These are phyloP conservation scores for Tolypocladium pustulatum DNA, from an alignment of 2,329 filamentous ascomycete species.

Conservation along the genomic window DNA sequence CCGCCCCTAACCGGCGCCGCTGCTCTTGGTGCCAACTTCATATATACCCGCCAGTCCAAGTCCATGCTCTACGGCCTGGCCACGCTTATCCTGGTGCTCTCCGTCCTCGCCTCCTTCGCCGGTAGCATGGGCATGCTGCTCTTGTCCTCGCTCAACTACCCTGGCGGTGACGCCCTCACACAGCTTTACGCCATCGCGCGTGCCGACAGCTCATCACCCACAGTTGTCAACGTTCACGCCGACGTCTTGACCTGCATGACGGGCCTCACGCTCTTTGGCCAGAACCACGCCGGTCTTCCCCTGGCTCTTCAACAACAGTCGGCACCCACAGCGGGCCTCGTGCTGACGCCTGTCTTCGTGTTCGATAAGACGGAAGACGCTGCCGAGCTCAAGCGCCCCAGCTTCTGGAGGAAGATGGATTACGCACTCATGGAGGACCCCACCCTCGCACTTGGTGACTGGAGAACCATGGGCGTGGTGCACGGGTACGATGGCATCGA, in stretches of 20 bases:
- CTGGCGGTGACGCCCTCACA: conserved; percentile 69
- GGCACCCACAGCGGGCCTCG: conserved; percentile 7
- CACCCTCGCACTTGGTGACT: conserved; percentile 33
- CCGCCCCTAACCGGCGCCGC: conserved; percentile 72
- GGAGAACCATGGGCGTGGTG: conserved; percentile 47
- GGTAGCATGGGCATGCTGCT: conserved; percentile 59
- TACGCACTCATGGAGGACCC: conserved; percentile 50
- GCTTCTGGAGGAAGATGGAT: conserved; percentile 55
- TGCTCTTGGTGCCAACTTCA: conserved; percentile 59
- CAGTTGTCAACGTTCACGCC: conserved; percentile 40
- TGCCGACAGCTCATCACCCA: conserved; percentile 9
- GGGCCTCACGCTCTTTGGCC: conserved; percentile 55
- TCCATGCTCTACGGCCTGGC: conserved; percentile 43
- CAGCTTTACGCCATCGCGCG: conserved; percentile 31
- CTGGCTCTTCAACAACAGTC: conserved; percentile 15
- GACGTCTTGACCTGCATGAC: conserved; percentile 63
- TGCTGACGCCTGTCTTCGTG: conserved; percentile 17
- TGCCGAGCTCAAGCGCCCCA: conserved; percentile 28
- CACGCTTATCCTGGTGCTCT: conserved; percentile 44
- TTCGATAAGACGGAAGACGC: conserved; percentile 56
- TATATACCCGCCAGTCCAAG: conserved; percentile 58
- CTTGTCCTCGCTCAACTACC: conserved; percentile 84
- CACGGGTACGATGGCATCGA: conserved; percentile 50
- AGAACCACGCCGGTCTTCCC: conserved; percentile 29
- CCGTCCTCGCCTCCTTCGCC: conserved; percentile 48